A percentile compares a stretch with the other conserved stretches of the same genome.
These are phyloP conservation scores for Eucalyptus virginea DNA, from an alignment of 345 rosid species.

Conservation along the genomic window DNA sequence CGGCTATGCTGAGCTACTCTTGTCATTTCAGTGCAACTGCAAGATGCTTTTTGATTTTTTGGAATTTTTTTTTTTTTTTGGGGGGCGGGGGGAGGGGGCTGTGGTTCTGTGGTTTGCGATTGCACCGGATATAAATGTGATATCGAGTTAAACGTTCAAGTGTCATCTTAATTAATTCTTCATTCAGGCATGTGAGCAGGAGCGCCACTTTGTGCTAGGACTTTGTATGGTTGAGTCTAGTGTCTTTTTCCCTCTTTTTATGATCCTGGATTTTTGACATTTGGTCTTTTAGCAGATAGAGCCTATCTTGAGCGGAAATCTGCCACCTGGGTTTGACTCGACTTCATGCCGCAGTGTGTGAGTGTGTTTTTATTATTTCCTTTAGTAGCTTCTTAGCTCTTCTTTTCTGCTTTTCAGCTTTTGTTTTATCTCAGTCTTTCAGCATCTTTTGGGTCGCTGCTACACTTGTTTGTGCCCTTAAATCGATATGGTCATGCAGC, in stretches of 20 bases:
- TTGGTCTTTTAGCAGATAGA: constrained; percentile 51
- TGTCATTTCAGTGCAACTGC: neutral
- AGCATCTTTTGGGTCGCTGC: neutral
- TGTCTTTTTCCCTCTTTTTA: neutral
- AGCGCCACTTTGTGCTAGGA: neutral
- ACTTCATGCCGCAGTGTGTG: constrained; percentile 83
- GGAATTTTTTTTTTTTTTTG: neutral
- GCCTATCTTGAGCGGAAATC: constrained; percentile 78
- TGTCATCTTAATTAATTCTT: neutral
- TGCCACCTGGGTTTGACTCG: constrained; percentile 78
- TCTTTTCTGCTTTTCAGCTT: neutral
- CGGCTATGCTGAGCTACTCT: neutral
- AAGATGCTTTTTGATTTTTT: neutral
- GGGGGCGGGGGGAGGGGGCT: accelerated
- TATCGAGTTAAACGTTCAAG: neutral
- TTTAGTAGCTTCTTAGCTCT: neutral
- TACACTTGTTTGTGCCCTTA: neutral
- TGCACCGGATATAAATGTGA: neutral
- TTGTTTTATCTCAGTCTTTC: neutral
- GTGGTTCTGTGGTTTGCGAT: neutral
- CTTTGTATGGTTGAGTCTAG: neutral
- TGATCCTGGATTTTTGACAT: neutral
- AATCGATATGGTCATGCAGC: neutral
- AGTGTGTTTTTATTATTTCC: constrained; percentile 12
- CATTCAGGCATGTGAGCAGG: neutral